Conservation (phyloP, 140 eudicot genomes). For the Anethum foeniculum region DNA sequence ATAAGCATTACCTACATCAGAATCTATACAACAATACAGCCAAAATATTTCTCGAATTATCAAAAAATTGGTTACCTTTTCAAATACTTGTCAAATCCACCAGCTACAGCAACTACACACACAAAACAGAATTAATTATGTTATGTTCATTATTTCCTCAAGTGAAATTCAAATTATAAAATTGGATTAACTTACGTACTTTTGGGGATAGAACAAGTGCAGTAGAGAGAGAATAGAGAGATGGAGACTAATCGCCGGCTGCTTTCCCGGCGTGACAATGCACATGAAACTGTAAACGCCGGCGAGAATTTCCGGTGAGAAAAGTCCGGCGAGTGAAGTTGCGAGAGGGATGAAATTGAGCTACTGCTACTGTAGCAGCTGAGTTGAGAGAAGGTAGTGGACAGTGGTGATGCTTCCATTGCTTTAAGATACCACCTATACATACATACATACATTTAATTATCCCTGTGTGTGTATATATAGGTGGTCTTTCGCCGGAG, state of each 20-base stretch:
- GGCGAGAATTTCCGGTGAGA: constrained; percentile 13
- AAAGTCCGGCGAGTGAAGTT: constrained; percentile 5
- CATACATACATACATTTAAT: neutral
- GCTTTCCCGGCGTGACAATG: constrained; percentile 19
- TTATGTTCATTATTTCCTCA: neutral
- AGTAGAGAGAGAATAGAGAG: constrained; percentile 41
- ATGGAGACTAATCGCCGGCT: constrained; percentile 45
- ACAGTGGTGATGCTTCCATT: neutral
- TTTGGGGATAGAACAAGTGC: constrained; percentile 30
- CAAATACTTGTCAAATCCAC: constrained; percentile 46
- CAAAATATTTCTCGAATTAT: neutral
- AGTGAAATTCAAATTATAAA: neutral
- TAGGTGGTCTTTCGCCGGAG: neutral
- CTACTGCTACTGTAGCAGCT: neutral
- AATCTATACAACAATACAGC: neutral
- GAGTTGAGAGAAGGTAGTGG: neutral
- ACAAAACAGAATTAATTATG: neutral
- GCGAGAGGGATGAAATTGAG: constrained; percentile 12
- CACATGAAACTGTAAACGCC: constrained; percentile 33
- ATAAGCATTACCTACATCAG: neutral
- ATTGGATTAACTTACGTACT: constrained; percentile 15
- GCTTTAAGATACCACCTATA: neutral
- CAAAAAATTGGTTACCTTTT: constrained; percentile 31
- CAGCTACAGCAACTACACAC: constrained; percentile 56
- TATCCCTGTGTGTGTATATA: neutral